Conservation (phyloP, 140 eudicot species). For the Ambrosia hybrid region DNA sequence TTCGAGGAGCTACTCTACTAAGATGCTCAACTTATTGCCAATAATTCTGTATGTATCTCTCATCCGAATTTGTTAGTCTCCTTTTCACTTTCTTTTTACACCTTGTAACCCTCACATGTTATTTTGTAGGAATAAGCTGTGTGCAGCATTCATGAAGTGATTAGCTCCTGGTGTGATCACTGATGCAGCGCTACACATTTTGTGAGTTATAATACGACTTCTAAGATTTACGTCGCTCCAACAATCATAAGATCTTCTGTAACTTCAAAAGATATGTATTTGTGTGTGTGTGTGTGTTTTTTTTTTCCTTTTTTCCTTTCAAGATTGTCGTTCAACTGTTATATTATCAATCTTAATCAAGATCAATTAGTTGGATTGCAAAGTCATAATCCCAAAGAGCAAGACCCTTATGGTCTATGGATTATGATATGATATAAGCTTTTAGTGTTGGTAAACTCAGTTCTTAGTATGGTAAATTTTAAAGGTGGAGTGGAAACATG, state of each 20-base stretch:
- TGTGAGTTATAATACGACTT: slow-evolving; percentile 25
- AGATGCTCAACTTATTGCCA: slow-evolving; percentile 23
- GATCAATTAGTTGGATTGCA: background rate
- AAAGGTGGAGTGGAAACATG: too few relatives aligned
- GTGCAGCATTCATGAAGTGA: slow-evolving; percentile 14
- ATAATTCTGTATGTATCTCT: slow-evolving; percentile 21
- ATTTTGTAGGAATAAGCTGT: slow-evolving; percentile 43
- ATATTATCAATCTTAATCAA: background rate
- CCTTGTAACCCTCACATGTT: background rate
- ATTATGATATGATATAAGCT: too few relatives aligned
- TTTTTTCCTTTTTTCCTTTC: background rate
- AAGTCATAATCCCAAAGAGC: background rate
- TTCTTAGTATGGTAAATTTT: too few relatives aligned
- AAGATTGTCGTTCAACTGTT: slow-evolving; percentile 3
- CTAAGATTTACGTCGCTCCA: background rate
- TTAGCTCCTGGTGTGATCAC: background rate
- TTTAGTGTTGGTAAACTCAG: too few relatives aligned
- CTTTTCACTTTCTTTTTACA: slow-evolving; percentile 7
- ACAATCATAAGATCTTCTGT: slow-evolving; percentile 29
- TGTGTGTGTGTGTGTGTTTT: background rate
- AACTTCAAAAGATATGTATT: slow-evolving; percentile 26
- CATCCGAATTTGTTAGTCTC: background rate
- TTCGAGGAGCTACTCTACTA: slow-evolving; percentile 87
- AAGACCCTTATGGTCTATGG: background rate
- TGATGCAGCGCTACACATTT: slow-evolving; percentile 22